Conservation (phyloP, 2,329 filamentous ascomycete species). For the Cercospora sojina region DNA sequence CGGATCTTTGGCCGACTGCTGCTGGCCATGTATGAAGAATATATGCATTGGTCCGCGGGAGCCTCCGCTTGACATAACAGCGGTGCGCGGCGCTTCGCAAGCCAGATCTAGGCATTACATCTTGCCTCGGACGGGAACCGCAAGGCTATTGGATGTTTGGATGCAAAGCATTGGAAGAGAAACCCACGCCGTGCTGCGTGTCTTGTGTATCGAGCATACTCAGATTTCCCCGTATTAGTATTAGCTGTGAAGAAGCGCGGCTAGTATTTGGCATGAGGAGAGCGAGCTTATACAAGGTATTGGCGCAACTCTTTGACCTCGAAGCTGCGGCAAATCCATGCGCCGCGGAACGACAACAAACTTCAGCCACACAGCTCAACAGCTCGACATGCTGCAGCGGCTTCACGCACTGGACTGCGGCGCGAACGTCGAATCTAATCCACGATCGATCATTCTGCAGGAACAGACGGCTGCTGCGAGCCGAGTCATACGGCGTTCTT, state of each 20-base stretch:
- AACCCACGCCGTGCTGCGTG: neutral
- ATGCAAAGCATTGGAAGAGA: neutral
- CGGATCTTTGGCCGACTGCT: neutral
- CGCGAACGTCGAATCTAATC: neutral
- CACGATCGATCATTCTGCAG: neutral
- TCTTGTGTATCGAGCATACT: neutral
- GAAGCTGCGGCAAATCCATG: neutral
- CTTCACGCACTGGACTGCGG: neutral
- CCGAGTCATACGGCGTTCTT: neutral
- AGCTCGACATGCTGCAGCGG: neutral
- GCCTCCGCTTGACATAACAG: neutral
- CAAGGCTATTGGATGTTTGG: neutral
- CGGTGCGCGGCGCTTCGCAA: neutral
- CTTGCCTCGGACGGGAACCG: neutral
- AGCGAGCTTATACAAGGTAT: neutral
- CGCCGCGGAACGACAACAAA: neutral
- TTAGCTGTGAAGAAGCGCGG: neutral
- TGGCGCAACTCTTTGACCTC: neutral
- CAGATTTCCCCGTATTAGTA: neutral
- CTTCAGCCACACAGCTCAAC: neutral
- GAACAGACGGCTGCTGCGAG: neutral
- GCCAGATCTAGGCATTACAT: neutral
- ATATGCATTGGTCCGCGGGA: neutral
- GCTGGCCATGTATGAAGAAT: neutral
- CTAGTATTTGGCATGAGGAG: neutral